Percentiles rank a stretch among this genome's conserved stretches.
Evolutionary conservation across 371 early-diverging fungal species (phyloP).

Genomic region (Vittaforma corneae): DNA sequence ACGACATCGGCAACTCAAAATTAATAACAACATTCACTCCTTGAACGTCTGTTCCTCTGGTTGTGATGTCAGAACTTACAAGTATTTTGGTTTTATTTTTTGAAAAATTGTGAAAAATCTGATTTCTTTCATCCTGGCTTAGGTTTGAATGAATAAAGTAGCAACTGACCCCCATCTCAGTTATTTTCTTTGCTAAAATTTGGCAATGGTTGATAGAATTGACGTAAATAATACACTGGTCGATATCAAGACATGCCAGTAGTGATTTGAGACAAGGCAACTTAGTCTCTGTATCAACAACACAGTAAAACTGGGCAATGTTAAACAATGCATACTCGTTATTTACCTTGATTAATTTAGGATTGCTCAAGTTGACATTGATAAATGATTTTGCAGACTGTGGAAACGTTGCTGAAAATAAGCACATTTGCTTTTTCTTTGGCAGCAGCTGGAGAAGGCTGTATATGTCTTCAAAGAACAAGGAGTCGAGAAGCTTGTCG

Average conservation of each 20-base stretch:
- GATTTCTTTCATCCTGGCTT: slow-evolving; percentile 83
- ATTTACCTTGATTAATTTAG: slow-evolving; percentile 84
- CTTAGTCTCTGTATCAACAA: slow-evolving; percentile 88
- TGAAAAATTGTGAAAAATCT: slow-evolving; percentile 2
- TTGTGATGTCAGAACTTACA: slow-evolving; percentile 68
- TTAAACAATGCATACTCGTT: slow-evolving; percentile 74
- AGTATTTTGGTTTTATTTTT: slow-evolving; percentile 33
- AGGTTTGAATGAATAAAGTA: slow-evolving; percentile 92
- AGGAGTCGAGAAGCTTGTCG: slow-evolving; percentile 93
- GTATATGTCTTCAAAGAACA: too few relatives aligned
- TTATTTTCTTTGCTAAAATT: slow-evolving; percentile 82
- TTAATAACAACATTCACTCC: slow-evolving; percentile 97
- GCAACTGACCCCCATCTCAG: slow-evolving; percentile 89
- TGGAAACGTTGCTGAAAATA: slow-evolving; percentile 94
- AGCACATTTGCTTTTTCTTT: slow-evolving; percentile 74
- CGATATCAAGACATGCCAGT: slow-evolving; percentile 86
- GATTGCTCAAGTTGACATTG: slow-evolving; percentile 64
- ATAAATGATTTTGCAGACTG: slow-evolving; percentile 82
- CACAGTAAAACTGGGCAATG: slow-evolving; percentile 92
- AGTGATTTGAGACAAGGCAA: slow-evolving; percentile 88
- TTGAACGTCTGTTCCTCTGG: slow-evolving; percentile 96
- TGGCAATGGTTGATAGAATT: slow-evolving; percentile 91
- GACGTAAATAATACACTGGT: slow-evolving; percentile 96
- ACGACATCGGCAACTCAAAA: slow-evolving; percentile 94
- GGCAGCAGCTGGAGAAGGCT: slow-evolving; percentile 72